Conservation (phyloP, 2,329 filamentous ascomycete genomes). For the Cadophora sp. region DNA sequence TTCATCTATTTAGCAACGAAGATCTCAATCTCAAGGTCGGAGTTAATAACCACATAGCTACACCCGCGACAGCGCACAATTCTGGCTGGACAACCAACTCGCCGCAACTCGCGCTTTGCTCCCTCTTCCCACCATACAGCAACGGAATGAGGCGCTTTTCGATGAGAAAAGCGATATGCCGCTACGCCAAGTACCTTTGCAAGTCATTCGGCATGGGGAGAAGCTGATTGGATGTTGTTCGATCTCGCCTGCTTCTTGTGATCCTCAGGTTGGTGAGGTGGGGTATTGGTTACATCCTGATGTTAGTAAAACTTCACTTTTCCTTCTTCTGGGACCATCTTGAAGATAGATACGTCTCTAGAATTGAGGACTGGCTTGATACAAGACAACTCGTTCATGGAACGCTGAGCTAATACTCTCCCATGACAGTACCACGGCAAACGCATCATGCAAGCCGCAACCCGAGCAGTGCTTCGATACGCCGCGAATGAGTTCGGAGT, state of each 20-base stretch:
- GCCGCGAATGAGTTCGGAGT: neutral
- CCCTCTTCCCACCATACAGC: neutral
- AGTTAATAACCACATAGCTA: neutral
- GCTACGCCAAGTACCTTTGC: neutral
- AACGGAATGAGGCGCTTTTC: neutral
- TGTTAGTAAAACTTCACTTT: neutral
- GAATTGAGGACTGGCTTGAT: neutral
- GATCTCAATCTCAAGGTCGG: neutral
- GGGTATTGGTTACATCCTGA: slow-evolving; percentile 10
- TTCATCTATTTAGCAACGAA: too few relatives aligned
- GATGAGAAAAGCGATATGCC: neutral
- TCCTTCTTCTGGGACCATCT: neutral
- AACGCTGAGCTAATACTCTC: neutral
- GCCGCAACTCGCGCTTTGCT: neutral
- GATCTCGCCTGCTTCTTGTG: neutral
- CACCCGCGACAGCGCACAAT: neutral
- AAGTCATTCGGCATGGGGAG: neutral
- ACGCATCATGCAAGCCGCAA: slow-evolving; percentile 10
- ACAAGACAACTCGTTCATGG: neutral
- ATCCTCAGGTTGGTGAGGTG: slow-evolving; percentile 7
- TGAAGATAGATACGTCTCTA: neutral
- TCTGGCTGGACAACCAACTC: neutral
- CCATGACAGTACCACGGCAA: neutral
- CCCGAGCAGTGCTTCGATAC: neutral
- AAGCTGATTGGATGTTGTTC: slow-evolving; percentile 1